Base-by-base conservation (phyloP, 306 rosid species). In the Rubus parviflorus region DNA sequence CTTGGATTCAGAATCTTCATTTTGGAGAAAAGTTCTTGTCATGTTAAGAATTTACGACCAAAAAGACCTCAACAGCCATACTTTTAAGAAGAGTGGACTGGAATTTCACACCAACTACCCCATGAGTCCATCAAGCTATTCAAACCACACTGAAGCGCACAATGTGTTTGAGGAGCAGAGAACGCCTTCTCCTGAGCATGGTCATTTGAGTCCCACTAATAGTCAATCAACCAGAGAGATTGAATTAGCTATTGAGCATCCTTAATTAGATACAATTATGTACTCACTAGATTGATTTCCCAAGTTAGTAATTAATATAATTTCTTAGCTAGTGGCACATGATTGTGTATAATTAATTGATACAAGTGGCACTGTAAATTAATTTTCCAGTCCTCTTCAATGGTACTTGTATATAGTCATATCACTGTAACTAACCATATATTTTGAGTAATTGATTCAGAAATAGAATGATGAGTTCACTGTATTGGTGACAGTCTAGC, bases 31-130 rank as follows among this genome's bases (percentile, higher is more conserved):
- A 41, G 43, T 76, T 74, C 16, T 76, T 17, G 15, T 71, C 67
- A 58, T 83, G 75, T 37, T 70, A 16, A 71, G 73, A 66, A 76
- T 74, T 14, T 88, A 69, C 48, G 69, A 85, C 74, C 53, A 81
- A 13, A 85, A 60, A 75, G 89, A 85, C 71, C 37, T n/a, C 63
- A 70, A 38, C 7, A 48, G 69, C 45, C 88, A 82, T 81, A 83
- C 91, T 25, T 87, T 82, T 60, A 85, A 60, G 71, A 85, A 78
- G 52, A 76, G 63, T n/a, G 78, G n/a, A 42, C 10, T 13, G 51
- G 40, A 63, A 20, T 16, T 13, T 17, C 16, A 61, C 78, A 37
- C 61, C 71, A 46, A 6, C 48, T 62, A 30, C 5, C 51, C 62
- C 20, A 20, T 0, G 20, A 75, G 79, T 62, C 72, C 79, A 6